phyloP scores from a whole-genome alignment of 192 early-diverging fungal species.

The Linnemannia zychae region DNA sequence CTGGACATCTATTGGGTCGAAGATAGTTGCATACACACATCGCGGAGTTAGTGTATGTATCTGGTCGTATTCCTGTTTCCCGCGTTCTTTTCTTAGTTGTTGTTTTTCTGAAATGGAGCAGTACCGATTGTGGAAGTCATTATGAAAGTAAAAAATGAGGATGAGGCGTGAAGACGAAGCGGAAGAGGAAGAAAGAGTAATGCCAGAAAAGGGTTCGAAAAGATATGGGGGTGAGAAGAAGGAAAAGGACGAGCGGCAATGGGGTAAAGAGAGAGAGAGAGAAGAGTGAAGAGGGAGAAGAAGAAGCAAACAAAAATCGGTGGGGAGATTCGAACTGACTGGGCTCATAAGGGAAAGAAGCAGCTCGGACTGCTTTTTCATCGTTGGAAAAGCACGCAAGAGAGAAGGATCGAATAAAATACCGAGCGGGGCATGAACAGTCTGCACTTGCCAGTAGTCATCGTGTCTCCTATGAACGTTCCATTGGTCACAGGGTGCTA shows the following conservation, averaged over 20 bases:
- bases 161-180: too few relatives aligned
- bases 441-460: neutral
- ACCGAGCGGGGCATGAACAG: neutral
- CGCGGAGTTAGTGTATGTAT: neutral
- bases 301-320: constrained; percentile 3
- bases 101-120: neutral
- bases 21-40: neutral
- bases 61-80: neutral
- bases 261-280: neutral
- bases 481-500: neutral
- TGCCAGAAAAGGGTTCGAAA: neutral
- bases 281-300: neutral
- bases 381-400: neutral
- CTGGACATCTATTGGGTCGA: constrained; percentile 50
- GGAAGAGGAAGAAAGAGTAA: neutral
- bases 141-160: neutral
- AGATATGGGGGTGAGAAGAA: too few relatives aligned
- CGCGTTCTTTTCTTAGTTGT: neutral
- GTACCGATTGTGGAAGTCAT: constrained; percentile 23
- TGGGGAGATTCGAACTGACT: neutral
- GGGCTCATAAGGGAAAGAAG: neutral
- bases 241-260: neutral
- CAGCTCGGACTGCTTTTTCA: neutral
- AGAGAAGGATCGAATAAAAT: neutral
- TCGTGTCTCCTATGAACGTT: neutral